Evolutionary conservation across 192 early-diverging fungal genomes (phyloP).

Genomic region (Kappamyces sp.): DNA sequence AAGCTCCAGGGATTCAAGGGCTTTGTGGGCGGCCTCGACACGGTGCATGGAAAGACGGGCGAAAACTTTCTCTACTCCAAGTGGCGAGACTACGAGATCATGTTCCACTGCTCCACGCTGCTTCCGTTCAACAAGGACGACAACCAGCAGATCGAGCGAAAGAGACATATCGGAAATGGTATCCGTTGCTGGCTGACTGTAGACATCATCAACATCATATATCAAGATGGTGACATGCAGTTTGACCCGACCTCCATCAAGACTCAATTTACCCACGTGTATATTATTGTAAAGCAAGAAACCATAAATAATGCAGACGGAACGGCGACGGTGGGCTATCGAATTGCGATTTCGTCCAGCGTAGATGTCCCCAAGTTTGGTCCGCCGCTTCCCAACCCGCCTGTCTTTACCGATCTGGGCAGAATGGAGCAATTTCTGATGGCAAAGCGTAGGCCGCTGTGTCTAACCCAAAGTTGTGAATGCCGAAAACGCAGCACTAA

Average conservation of each 20-base stretch:
- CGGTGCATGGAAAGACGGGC: constrained; percentile 31
- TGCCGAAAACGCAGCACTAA: constrained; percentile 43
- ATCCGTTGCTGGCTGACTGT: not conserved
- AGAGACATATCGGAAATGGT: constrained; percentile 51
- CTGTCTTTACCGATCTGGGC: constrained; percentile 24
- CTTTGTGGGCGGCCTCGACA: constrained; percentile 40
- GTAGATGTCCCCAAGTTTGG: constrained; percentile 37
- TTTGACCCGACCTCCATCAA: constrained; percentile 37
- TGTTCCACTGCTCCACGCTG: constrained; percentile 44
- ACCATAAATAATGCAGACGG: constrained; percentile 5
- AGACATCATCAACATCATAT: constrained; percentile 44
- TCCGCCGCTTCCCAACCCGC: constrained; percentile 29
- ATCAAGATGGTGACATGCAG: constrained; percentile 28
- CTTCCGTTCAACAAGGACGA: constrained; percentile 36
- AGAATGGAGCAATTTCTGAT: constrained; percentile 36
- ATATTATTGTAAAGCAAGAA: constrained; percentile 33
- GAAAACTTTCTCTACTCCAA: constrained; percentile 23
- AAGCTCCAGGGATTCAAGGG: constrained; percentile 31
- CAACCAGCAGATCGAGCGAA: constrained; percentile 43
- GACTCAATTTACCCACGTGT: constrained; percentile 44
- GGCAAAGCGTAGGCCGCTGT: constrained; percentile 32
- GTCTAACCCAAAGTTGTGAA: constrained; percentile 32
- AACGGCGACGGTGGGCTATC: constrained; percentile 27
- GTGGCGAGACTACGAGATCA: constrained; percentile 37
- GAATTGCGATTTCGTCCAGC: constrained; percentile 29